These are phyloP conservation scores for Penicillium sp. DNA, from an alignment of 2,329 filamentous ascomycete species.

Conservation along the genomic window DNA sequence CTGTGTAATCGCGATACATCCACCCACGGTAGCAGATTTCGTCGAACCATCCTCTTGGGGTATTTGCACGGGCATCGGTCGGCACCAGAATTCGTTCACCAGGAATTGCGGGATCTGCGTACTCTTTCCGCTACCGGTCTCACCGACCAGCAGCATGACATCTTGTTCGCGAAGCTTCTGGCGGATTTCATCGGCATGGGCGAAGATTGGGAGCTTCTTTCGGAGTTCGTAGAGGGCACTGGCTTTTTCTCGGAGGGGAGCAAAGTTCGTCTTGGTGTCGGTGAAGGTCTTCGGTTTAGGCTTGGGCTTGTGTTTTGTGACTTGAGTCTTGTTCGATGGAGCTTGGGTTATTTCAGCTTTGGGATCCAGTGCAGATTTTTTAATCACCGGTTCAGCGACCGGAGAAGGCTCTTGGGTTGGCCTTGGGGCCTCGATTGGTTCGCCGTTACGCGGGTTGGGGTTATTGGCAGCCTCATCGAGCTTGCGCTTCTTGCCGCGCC, in stretches of 20 bases:
- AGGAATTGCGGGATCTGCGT: conserved; percentile 95
- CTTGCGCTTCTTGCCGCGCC: conserved; percentile 35
- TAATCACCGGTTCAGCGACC: neutral
- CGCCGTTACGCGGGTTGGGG: conserved; percentile 8
- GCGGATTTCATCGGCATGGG: conserved; percentile 68
- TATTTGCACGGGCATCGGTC: conserved; percentile 55
- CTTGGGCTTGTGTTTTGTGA: conserved; percentile 13
- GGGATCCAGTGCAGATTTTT: neutral
- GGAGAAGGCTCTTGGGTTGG: neutral
- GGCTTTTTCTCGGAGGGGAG: conserved; percentile 45
- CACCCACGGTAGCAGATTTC: conserved; percentile 59
- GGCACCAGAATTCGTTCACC: conserved; percentile 75
- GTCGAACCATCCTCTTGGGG: conserved; percentile 23
- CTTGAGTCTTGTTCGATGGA: neutral
- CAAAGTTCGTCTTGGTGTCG: conserved; percentile 26
- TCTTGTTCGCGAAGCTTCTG: conserved; percentile 62
- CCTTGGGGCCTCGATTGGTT: neutral
- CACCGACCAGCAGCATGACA: conserved; percentile 81
- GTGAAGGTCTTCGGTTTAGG: conserved; percentile 16
- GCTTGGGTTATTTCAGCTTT: neutral
- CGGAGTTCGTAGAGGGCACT: conserved; percentile 52
- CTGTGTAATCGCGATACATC: conserved; percentile 89
- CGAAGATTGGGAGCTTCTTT: conserved; percentile 76
- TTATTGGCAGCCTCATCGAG: conserved; percentile 23
- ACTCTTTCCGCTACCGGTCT: conserved; percentile 95